Percentiles rank a stretch among this genome's conserved stretches.
Conservation (phyloP, 495 filamentous ascomycete species). For the Massariosphaeria phaeospora region DNA sequence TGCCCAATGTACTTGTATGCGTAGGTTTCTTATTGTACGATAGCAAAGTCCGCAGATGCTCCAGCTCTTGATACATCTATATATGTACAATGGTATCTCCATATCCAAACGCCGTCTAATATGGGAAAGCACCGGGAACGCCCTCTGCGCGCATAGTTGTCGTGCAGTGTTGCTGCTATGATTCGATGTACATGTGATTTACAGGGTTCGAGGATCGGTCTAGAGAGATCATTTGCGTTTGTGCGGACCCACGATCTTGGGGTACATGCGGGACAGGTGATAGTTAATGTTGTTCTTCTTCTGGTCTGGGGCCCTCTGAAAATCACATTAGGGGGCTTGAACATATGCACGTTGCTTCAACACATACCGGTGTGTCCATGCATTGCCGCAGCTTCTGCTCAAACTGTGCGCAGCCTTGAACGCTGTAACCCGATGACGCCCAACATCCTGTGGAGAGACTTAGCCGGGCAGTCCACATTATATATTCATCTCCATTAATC, state of each 20-base stretch:
- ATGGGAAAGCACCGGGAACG: neutral
- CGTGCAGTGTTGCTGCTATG: neutral
- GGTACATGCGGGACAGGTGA: slow-evolving; percentile 81
- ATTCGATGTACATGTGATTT: slow-evolving; percentile 1
- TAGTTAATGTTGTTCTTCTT: slow-evolving; percentile 91
- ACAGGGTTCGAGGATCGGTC: slow-evolving; percentile 6
- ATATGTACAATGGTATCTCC: slow-evolving; percentile 4
- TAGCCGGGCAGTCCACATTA: neutral
- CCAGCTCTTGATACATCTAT: too few species aligned
- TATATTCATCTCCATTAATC: neutral
- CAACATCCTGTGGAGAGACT: slow-evolving; percentile 66
- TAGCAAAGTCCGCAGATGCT: too few species aligned
- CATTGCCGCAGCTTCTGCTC: slow-evolving; percentile 81
- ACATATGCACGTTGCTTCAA: slow-evolving; percentile 80
- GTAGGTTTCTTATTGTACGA: too few species aligned
- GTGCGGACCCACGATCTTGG: slow-evolving; percentile 64
- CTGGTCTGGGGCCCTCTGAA: slow-evolving; percentile 57
- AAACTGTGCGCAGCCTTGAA: slow-evolving; percentile 69
- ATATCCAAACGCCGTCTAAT: slow-evolving; percentile 1
- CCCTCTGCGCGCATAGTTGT: neutral
- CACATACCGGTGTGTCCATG: slow-evolving; percentile 78
- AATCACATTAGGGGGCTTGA: slow-evolving; percentile 66
- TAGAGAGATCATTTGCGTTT: slow-evolving; percentile 58
- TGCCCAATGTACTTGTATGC: too few species aligned
- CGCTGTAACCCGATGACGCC: slow-evolving; percentile 77